Evolutionary conservation across 306 rosid genomes (phyloP).

Genomic region (Cicer yamashitae): DNA sequence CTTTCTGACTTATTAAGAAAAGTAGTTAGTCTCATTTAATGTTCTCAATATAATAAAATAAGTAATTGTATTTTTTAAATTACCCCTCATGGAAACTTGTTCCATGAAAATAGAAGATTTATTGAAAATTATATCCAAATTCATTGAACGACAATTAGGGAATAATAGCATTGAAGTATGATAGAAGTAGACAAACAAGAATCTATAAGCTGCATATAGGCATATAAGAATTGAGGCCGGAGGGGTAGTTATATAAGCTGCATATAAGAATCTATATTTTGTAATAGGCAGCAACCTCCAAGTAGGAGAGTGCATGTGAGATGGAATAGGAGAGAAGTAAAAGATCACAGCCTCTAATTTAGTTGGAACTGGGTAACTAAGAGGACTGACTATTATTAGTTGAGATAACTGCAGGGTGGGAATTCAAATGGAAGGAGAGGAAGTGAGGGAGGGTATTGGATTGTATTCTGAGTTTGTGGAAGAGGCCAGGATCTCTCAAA

Average conservation of each 20-base stretch:
- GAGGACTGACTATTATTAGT: not conserved
- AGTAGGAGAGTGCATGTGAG: not conserved
- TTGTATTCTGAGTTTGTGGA: not conserved
- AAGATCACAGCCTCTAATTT: not conserved
- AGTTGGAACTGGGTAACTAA: conserved; percentile 2
- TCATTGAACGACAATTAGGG: too few relatives aligned
- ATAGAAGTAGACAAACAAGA: too few relatives aligned
- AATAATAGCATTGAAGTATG: too few relatives aligned
- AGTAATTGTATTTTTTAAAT: too few relatives aligned
- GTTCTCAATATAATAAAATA: too few relatives aligned
- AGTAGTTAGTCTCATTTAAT: too few relatives aligned
- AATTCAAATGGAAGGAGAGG: not conserved
- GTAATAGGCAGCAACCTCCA: not conserved
- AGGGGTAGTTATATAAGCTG: conserved; percentile 4
- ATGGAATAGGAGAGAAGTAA: not conserved
- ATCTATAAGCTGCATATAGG: too few relatives aligned
- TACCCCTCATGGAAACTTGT: too few relatives aligned
- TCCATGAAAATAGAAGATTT: too few relatives aligned
- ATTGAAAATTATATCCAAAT: too few relatives aligned
- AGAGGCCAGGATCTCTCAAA: not conserved
- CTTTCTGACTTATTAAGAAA: too few relatives aligned
- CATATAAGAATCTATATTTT: not conserved
- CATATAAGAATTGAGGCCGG: too few relatives aligned
- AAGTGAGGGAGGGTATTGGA: conserved; percentile 2
- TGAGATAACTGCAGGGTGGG: not conserved